These are phyloP conservation scores for Cryphonectria nitschkei DNA, from an alignment of 2,329 filamentous ascomycete genomes.

Conservation along the genomic window DNA sequence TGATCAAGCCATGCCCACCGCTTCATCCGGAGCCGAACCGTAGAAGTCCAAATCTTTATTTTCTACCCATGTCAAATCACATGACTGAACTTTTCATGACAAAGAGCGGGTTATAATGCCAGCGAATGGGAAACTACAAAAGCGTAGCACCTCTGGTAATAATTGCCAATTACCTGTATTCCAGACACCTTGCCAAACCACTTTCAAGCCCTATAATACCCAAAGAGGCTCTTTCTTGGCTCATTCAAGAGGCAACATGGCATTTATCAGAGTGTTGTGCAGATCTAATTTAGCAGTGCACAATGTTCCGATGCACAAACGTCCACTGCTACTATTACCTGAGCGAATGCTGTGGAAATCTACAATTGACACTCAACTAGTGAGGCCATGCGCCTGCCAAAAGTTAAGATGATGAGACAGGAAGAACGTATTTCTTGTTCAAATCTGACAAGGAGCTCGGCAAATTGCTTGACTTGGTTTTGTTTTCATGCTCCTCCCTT, in stretches of 20 bases:
- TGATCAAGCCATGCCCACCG: not conserved
- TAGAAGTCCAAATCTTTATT: not conserved
- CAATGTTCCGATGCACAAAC: too few species aligned
- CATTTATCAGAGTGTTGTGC: not conserved
- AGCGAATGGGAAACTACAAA: not conserved
- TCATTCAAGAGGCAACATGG: not conserved
- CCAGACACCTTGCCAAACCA: not conserved
- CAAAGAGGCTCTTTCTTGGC: not conserved
- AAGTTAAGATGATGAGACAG: not conserved
- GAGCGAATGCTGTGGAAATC: not conserved
- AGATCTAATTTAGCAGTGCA: too few species aligned
- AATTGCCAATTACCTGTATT: too few species aligned
- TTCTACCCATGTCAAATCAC: not conserved
- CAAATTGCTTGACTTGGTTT: not conserved
- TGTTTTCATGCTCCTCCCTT: too few species aligned
- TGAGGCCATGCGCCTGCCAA: not conserved
- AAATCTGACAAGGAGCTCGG: not conserved
- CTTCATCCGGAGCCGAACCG: not conserved
- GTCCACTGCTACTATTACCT: not conserved
- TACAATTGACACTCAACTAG: not conserved
- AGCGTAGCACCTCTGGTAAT: not conserved
- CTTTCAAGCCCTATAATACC: not conserved
- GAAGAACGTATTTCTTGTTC: not conserved
- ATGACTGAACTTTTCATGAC: not conserved
- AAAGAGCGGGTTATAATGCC: not conserved